Conservation (phyloP, 345 rosid species). For the Turnera subulata region DNA sequence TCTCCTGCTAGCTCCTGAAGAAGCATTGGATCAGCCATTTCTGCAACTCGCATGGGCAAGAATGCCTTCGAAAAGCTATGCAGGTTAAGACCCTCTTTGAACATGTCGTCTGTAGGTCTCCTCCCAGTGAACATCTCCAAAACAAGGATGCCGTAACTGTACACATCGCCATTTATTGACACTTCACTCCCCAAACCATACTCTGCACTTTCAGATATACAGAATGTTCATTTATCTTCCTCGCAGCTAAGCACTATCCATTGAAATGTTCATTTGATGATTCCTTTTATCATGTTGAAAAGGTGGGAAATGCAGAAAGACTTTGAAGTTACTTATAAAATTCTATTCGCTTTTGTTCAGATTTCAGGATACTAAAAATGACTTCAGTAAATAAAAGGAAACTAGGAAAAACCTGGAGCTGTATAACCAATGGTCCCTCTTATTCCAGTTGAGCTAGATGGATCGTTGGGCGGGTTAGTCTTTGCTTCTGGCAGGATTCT, state of each 20-base stretch:
- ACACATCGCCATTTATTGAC: slow-evolving; percentile 20
- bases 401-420: neutral
- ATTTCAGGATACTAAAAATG: no score
- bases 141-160: slow-evolving; percentile 36
- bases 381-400: no score
- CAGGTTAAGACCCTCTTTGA: slow-evolving; percentile 7
- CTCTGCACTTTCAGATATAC: slow-evolving; percentile 1
- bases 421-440: neutral
- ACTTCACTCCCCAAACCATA: slow-evolving; percentile 11
- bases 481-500: neutral
- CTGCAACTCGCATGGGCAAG: neutral
- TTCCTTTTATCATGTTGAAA: no score
- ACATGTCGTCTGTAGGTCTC: slow-evolving; percentile 18
- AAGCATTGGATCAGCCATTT: slow-evolving; percentile 10
- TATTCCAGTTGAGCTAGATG: neutral
- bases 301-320: no score
- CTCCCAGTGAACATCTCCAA: slow-evolving; percentile 23
- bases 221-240: no score
- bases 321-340: no score
- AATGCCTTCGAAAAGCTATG: neutral
- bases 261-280: no score
- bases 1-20: neutral
- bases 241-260: no score
- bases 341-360: no score
- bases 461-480: neutral